Evolutionary conservation across 1,284 basidiomycete genomes (phyloP), one percentile per base, ranked within the genome.

Genomic region (Phlebopus sp.): DNA sequence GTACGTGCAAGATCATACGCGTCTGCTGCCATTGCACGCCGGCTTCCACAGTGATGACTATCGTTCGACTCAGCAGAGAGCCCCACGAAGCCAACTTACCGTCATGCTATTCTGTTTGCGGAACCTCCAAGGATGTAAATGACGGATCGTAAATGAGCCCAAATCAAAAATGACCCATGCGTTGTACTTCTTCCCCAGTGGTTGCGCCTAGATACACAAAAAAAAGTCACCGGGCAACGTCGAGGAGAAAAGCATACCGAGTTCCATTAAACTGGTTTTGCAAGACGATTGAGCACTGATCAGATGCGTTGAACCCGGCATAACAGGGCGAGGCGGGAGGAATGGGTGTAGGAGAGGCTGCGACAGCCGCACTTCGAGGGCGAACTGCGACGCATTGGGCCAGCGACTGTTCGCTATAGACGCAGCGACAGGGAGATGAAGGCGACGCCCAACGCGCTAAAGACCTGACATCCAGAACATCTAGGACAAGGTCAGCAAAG

Each of bases 161-260:
- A 71, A 17, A 72, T 55, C 52, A 69, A 47, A 41, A 72, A 69
- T 0, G 59, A 60, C 2, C 62, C 58, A 1, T 56, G 58, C 6
- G 56, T 71, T 13, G 66, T 58, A 37, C 69, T 69, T 18, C 69
- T 57, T 9, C 70, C 69, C n/a, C 69, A 59, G 38, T 59, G 64
- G 42, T 69, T 67, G 46, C 69, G 69, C 6, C 66, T 41, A 35
- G 3, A 15, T 35, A 54, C 60, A n/a, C n/a, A n/a, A 0, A 70
- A 71, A 54, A 76, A 75, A 18, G 59, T 59, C 17, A 76, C 66
- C 5, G 72, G 15, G 9, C n/a, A n/a, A n/a, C n/a, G n/a, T n/a
- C n/a, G 17, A 29, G 23, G 11, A 42, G 10, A 9, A 15, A n/a
- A n/a, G 72, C 51, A 9, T 70, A 65, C 69, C 70, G 73, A 23